Base-by-base conservation (phyloP, 2,329 filamentous ascomycete species). In the Ambrosiella xylebori region DNA sequence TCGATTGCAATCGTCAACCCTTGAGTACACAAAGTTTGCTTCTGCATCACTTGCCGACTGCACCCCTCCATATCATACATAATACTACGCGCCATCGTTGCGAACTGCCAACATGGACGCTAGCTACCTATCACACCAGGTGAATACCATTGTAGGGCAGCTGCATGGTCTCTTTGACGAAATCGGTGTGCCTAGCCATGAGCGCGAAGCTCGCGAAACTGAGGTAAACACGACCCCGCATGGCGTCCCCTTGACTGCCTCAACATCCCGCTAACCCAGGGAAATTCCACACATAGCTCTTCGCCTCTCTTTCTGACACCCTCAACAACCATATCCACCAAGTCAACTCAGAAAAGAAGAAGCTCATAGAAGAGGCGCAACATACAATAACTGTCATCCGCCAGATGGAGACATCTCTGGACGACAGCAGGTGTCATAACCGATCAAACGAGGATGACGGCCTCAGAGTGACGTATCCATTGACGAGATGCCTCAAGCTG, bases 161-260 rank as follows among this genome's bases (percentile, higher is more conserved):
- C 79, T 98, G 61, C 91, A 97, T 71, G 86, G 86, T 63, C 80
- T 97, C 59, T 98, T 96, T 67, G 93, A 98, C 70, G 91, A 98
- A 68, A 98, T 98, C 66, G 93, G 93, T 60, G 86, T 98, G n/a
- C 81, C 91, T 36, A 82, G 75, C 66, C 89, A 95, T 81, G 93
- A 97, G 70, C 86, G 93, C 66, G 89, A 97, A 68, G 78, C 81
- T 54, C 80, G 93, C 66, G 91, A 97, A 69, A 80, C 87, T 68
- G 88, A 96, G 82, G 90, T 94, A 74, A 67, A 78, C 55, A 38
- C 38, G 44, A 47, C 12, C 15, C 38, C 17, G 40, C 11, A 17
- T 12, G 27, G 27, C 27, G 27, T 27, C 27, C 2, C 27, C 27
- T 27, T 27, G 27, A 27, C 27, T 11, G 13, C 27, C 52, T 39